phyloP scores from a whole-genome alignment of 345 rosid genomes.

The Ailanthus altissimus region DNA sequence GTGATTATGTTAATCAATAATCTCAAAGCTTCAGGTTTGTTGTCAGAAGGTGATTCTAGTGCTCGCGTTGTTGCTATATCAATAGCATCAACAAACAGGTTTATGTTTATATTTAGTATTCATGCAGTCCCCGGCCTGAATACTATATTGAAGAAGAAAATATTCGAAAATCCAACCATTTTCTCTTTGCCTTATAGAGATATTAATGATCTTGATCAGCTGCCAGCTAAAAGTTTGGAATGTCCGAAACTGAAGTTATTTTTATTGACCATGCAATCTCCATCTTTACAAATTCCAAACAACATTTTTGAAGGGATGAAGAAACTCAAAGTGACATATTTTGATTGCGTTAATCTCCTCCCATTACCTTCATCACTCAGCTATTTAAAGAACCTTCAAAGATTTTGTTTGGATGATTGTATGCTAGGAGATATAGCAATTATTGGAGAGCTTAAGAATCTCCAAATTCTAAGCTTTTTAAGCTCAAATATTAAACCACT shows the following conservation, averaged over 20 bases:
- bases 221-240: too few relatives aligned
- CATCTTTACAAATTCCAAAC: neutral
- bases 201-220: too few relatives aligned
- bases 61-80: too few relatives aligned
- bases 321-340: conserved; percentile 27
- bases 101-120: too few relatives aligned
- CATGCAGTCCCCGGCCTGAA: conserved; percentile 20
- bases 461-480: conserved; percentile 13
- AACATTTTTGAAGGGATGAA: conserved; percentile 15
- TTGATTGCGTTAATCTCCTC: neutral
- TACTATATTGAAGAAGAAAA: too few relatives aligned
- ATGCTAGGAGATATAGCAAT: neutral
- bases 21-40: conserved; percentile 26
- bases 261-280: neutral
- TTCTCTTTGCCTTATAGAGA: too few relatives aligned
- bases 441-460: neutral
- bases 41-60: neutral
- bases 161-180: too few relatives aligned
- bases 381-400: conserved; percentile 8
- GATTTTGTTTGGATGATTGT: conserved; percentile 12
- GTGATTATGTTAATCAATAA: neutral
- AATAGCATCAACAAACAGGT: too few relatives aligned
- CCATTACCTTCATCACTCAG: conserved; percentile 19
- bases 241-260: conserved; percentile 24
- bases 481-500: conserved; percentile 21